These are phyloP conservation scores for Cylindrodendrum hubeiense DNA, from an alignment of 2,329 filamentous ascomycete species.

Conservation along the genomic window DNA sequence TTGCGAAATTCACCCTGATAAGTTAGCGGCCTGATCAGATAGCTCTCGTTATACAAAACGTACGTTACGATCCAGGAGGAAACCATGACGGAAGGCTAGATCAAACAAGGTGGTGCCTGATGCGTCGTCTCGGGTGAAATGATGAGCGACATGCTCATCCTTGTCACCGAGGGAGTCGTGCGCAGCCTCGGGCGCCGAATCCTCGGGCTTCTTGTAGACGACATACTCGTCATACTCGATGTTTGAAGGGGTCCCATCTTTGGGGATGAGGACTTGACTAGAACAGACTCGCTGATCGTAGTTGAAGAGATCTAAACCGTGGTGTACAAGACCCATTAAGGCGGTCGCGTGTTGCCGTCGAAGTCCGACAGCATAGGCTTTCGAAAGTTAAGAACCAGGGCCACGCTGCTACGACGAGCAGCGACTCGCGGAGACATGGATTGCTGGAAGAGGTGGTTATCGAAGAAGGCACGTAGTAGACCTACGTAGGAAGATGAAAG, in stretches of 20 bases:
- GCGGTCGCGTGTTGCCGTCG: constrained; percentile 40
- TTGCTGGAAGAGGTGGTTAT: constrained; percentile 10
- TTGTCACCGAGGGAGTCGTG: constrained; percentile 22
- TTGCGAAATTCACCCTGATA: constrained; percentile 43
- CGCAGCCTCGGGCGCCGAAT: constrained; percentile 18
- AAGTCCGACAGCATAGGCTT: constrained; percentile 41
- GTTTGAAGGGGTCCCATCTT: constrained; percentile 45
- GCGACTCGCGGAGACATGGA: constrained; percentile 40
- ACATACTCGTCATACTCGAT: constrained; percentile 55
- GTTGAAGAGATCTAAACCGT: constrained; percentile 52
- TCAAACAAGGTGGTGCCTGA: constrained; percentile 48
- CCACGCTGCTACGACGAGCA: constrained; percentile 40
- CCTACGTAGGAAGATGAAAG: not conserved
- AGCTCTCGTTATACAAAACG: not conserved
- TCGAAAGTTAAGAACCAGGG: constrained; percentile 36
- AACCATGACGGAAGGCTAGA: constrained; percentile 48
- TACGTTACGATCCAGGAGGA: constrained; percentile 47
- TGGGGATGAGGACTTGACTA: constrained; percentile 49
- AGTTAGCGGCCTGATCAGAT: not conserved
- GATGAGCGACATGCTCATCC: constrained; percentile 48
- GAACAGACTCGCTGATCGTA: constrained; percentile 51
- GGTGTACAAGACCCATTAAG: constrained; percentile 43
- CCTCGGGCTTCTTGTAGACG: constrained; percentile 46
- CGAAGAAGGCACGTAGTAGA: constrained; percentile 1
- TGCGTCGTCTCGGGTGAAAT: constrained; percentile 49